Percentiles rank a stretch among this genome's conserved stretches.
Evolutionary conservation across 73 alveolate genomes (phyloP).

Genomic region (Diophrys appendiculata): DNA sequence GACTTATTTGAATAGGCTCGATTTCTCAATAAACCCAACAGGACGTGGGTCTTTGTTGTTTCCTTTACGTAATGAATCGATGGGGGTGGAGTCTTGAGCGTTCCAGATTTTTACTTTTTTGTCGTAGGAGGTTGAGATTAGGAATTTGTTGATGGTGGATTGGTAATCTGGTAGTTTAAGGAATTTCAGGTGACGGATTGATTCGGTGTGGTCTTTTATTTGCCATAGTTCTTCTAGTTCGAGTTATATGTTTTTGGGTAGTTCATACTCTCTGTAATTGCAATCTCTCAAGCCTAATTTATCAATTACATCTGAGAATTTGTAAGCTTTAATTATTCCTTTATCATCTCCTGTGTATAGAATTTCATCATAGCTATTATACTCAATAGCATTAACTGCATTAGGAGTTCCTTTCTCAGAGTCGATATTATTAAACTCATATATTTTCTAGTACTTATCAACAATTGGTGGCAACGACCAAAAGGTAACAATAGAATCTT

Average conservation of each 20-base stretch:
- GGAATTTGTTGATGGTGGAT: slow-evolving; percentile 7
- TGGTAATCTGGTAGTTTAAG: slow-evolving; percentile 13
- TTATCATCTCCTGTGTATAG: slow-evolving; percentile 66
- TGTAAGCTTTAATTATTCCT: slow-evolving; percentile 47
- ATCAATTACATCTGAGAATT: not conserved
- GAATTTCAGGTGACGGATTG: slow-evolving; percentile 51
- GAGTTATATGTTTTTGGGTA: too few relatives aligned
- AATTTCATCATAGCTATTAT: slow-evolving; percentile 27
- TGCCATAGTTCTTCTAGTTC: slow-evolving; percentile 9
- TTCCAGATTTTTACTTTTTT: slow-evolving; percentile 55
- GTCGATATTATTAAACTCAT: slow-evolving; percentile 35
- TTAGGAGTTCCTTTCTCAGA: slow-evolving; percentile 22
- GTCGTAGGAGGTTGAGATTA: slow-evolving; percentile 61
- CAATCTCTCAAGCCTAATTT: too few relatives aligned
- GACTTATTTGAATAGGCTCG: slow-evolving; percentile 6
- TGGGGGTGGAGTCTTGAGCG: slow-evolving; percentile 30
- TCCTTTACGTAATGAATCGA: slow-evolving; percentile 62
- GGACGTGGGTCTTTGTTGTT: slow-evolving; percentile 43
- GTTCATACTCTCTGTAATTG: too few relatives aligned
- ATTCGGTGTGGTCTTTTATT: slow-evolving; percentile 46
- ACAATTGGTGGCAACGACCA: slow-evolving; percentile 66
- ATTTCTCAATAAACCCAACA: slow-evolving; percentile 3
- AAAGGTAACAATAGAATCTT: slow-evolving; percentile 7
- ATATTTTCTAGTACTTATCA: slow-evolving; percentile 38
- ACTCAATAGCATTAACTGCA: slow-evolving; percentile 43